Base-by-base conservation (phyloP, 1,139 yeast species). In the Hansenula sp. region DNA sequence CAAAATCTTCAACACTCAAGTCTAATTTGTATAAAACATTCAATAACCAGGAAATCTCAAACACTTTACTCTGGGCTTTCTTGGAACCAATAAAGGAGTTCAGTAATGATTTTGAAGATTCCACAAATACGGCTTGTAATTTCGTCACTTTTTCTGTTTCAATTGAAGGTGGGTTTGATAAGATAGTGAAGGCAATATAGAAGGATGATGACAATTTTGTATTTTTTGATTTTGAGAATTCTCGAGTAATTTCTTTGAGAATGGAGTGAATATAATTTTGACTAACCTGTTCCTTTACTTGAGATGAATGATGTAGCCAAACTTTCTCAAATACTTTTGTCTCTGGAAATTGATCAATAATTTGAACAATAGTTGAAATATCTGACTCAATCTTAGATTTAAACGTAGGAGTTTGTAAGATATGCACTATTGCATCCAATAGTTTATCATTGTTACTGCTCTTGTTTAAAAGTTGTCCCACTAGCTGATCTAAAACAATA, bases 331-430 rank as follows among this genome's bases (percentile, higher is more conserved):
- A 57, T 7, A 69, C 49, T 1, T 51, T 47, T 2, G 53, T 50
- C 2, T 50, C 41, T 12, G 44, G 41, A 1, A 56, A 46, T 0
- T 50, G 25, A 8, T 50, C 48, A 14, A 68, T 42, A 37, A 68
- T 32, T 13, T 47, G 38, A 8, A 60, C 32, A 1, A 68, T 44
- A 1, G 46, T 43, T 0, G 54, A 40, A 32, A 71, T 52, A 28
- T 77, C 66, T 0, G 65, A 60, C 53, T 81, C 87, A 16, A 79
- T 46, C 1, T 49, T 48, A 0, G 86, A 72, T 47, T 64, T 77
- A 49, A 66, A 73, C 0, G 84, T 71, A 6, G 84, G 82, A 9
- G 68, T 63, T 3, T 50, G 44, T 16, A 79, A 52, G 19, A 79
- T 50, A 42, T 72, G 71, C 4, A 49, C 32, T 12, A 76, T 41